A percentile compares a stretch with the other conserved stretches of the same genome.
phyloP scores from a whole-genome alignment of 1,284 basidiomycete genomes.

The Xerocomus cyaneibrunnescens region DNA sequence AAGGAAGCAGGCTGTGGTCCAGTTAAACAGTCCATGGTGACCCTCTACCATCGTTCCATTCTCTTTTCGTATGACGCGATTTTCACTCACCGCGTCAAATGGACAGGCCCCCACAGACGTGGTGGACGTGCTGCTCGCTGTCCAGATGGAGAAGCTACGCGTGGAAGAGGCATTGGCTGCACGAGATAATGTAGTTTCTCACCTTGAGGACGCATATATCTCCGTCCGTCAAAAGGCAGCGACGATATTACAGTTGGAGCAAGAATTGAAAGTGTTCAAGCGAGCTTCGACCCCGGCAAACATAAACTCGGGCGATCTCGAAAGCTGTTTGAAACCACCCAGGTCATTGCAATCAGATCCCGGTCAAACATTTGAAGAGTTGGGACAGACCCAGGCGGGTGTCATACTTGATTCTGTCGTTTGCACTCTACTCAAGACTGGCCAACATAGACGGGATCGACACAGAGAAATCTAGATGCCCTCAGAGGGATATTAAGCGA shows the following conservation, averaged over 20 bases:
- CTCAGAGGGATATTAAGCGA: neutral
- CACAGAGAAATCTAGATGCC: neutral
- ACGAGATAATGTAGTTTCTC: slow-evolving; percentile 61
- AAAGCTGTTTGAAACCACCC: neutral
- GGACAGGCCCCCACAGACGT: slow-evolving; percentile 23
- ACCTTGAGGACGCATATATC: slow-evolving; percentile 59
- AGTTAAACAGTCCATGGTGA: slow-evolving; percentile 20
- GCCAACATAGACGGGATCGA: neutral
- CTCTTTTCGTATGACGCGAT: slow-evolving; percentile 4
- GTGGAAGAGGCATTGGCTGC: slow-evolving; percentile 60
- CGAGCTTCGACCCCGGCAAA: slow-evolving; percentile 27
- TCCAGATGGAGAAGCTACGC: slow-evolving; percentile 56
- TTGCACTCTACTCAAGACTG: neutral
- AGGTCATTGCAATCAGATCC: slow-evolving; percentile 3
- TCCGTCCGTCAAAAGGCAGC: slow-evolving; percentile 60
- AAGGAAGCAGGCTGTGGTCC: slow-evolving; percentile 1
- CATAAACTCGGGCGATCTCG: slow-evolving; percentile 5
- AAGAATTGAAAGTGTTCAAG: slow-evolving; percentile 37
- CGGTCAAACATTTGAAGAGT: neutral
- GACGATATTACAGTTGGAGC: slow-evolving; percentile 49
- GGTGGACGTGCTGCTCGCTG: slow-evolving; percentile 51
- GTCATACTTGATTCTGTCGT: neutral
- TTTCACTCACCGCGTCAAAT: neutral
- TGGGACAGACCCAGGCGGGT: slow-evolving; percentile 3
- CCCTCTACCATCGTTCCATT: neutral